Evolutionary conservation across 306 rosid species (phyloP), one percentile per base, ranked within the genome.

Genomic region (Leucaena leucocephala): DNA sequence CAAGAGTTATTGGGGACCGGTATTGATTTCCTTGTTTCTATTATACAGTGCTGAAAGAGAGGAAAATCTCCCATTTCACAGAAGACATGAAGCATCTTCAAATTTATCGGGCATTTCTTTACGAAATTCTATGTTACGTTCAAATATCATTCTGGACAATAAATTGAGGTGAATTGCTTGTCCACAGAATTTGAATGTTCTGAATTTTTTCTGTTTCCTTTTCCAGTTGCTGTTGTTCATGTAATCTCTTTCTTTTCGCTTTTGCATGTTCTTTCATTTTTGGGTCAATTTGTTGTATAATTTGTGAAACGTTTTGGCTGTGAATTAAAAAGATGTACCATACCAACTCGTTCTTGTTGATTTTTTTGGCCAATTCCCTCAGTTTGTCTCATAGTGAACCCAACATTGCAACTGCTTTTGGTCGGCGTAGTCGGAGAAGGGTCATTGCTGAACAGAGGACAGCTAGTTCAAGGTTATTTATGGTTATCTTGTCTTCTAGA

Each of bases 311-410:
- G 50, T 27, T 71, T 73, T 85, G 65, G 48, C 76, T 79, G 69
- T 27, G 73, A 87, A 79, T 82, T 81, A 19, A 33, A 71, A 88
- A 76, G 50, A 80, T 76, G 70, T 43, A 80, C 76, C 35, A 82
- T 78, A 65, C 82, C 81, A 78, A 82, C 76, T 76, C 17, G 84
- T 87, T 89, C 76, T 80, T 79, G 76, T 83, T 85, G 76, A 81
- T 78, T 86, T 71, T 81, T 81, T 86, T 80, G 83, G 80, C 84
- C 88, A 73, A 81, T 86, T 85, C 82, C 87, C 85, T 83, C 91
- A 96, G 98, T 93, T 89, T 93, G 74, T 96, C 98, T 77, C 97
- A 90, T 85, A 96, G 97, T 84, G 99, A 96, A 91, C 99, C 99
- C 85, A 93, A 96, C 91, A 87, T 96, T 90, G 92, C 98, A 86